Conservation (phyloP, 2,329 filamentous ascomycete genomes). For the Thelonectria blattea region DNA sequence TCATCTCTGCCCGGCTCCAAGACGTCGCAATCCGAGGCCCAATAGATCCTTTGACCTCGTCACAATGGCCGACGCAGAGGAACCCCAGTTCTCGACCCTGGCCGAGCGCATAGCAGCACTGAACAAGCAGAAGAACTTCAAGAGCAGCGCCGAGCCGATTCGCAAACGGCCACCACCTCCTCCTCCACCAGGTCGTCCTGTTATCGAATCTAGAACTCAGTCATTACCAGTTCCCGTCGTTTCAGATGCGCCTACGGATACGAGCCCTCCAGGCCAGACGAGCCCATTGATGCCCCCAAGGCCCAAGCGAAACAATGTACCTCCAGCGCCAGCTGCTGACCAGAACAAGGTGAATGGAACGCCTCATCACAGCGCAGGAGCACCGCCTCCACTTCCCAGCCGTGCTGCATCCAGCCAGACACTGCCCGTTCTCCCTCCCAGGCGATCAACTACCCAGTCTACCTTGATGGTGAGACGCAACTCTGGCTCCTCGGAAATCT, state of each 20-base stretch:
- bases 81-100: constrained; percentile 65
- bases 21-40: no score
- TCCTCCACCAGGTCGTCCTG: constrained; percentile 50
- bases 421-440: constrained; percentile 57
- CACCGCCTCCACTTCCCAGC: constrained; percentile 46
- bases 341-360: constrained; percentile 18
- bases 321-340: constrained; percentile 15
- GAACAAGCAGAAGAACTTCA: constrained; percentile 66
- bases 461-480: constrained; percentile 53
- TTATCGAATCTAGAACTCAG: constrained; percentile 44
- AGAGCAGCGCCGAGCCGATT: constrained; percentile 48
- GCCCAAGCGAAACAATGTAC: constrained; percentile 27
- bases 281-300: constrained; percentile 31
- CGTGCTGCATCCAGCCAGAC: constrained; percentile 41
- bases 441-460: constrained; percentile 53
- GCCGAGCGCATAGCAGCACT: constrained; percentile 69
- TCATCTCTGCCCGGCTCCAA: no score
- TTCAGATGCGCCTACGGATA: constrained; percentile 37
- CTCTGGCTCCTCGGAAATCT: constrained; percentile 65
- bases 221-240: constrained; percentile 46
- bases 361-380: constrained; percentile 24
- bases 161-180: constrained; percentile 49
- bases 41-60: no score
- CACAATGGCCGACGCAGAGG: constrained; percentile 65
- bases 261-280: constrained; percentile 20